These are phyloP conservation scores for Candida saitoana DNA, from an alignment of 805 yeast species.

Conservation along the genomic window DNA sequence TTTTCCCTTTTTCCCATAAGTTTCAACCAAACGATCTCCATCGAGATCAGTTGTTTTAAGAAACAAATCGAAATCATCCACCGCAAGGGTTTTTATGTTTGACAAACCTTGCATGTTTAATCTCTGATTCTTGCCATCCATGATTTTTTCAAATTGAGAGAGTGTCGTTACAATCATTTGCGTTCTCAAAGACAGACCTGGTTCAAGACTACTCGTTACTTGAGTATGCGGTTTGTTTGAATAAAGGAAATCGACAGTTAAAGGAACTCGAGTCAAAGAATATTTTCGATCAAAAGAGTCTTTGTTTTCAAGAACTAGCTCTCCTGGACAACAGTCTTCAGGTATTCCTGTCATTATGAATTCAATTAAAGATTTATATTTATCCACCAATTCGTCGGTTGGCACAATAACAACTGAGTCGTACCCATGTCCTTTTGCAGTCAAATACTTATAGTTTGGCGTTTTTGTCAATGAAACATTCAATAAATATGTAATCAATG, in stretches of 20 bases:
- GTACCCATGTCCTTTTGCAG: conserved; percentile 6
- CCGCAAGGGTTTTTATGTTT: conserved; percentile 16
- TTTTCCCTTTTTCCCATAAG: conserved; percentile 13
- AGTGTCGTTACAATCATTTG: conserved; percentile 19
- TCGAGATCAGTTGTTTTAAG: conserved; percentile 13
- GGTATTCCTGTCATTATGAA: conserved; percentile 17
- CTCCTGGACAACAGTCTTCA: conserved; percentile 19
- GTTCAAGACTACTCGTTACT: conserved; percentile 3
- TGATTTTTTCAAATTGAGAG: conserved; percentile 8
- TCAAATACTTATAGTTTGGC: conserved; percentile 15
- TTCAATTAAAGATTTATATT: conserved; percentile 12
- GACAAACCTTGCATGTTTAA: conserved; percentile 6
- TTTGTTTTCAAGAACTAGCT: conserved; percentile 7
- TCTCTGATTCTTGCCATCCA: conserved; percentile 4
- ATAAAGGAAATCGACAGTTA: conserved; percentile 13
- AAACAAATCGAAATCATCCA: conserved; percentile 20
- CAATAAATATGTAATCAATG: conserved; percentile 15
- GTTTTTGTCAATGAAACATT: conserved; percentile 15
- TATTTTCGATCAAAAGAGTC: conserved; percentile 5
- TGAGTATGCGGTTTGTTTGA: conserved; percentile 5
- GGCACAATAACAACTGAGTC: conserved; percentile 24
- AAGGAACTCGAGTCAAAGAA: conserved; percentile 14
- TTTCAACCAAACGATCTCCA: conserved; percentile 5
- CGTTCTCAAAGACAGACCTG: conserved; percentile 9
- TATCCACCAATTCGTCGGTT: conserved; percentile 16